Percentiles rank a stretch among this genome's conserved stretches.
These are phyloP conservation scores for Ambrosia artemisiifolia DNA, from an alignment of 129 eudicot species.

Conservation along the genomic window DNA sequence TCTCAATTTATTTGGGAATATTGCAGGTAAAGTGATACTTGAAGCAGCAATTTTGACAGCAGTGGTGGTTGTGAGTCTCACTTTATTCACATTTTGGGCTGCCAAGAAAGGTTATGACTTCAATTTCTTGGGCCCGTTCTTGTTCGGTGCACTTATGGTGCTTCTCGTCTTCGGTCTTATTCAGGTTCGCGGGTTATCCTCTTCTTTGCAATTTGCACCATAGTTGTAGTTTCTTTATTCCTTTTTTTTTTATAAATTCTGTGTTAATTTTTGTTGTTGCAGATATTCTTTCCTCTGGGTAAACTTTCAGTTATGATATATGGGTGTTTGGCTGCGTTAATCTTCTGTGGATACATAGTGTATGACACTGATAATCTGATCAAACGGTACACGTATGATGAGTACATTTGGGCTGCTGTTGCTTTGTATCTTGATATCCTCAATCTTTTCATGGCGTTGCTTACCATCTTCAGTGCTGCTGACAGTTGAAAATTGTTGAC, in stretches of 20 bases:
- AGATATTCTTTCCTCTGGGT: constrained; percentile 63
- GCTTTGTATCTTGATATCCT: constrained; percentile 52
- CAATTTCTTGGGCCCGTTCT: constrained; percentile 78
- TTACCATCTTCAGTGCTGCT: constrained; percentile 48
- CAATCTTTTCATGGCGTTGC: constrained; percentile 56
- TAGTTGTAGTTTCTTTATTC: background rate
- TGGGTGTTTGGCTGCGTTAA: constrained; percentile 54
- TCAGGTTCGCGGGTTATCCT: constrained; percentile 43
- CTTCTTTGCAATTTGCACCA: background rate
- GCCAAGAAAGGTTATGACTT: constrained; percentile 79
- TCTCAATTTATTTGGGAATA: background rate
- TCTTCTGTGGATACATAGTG: constrained; percentile 66
- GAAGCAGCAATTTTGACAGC: constrained; percentile 70
- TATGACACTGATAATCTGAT: constrained; percentile 64
- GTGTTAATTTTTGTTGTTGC: constrained; percentile 5
- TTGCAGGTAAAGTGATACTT: constrained; percentile 68
- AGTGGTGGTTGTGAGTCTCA: constrained; percentile 69
- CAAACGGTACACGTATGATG: constrained; percentile 54
- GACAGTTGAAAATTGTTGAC: constrained; percentile 27
- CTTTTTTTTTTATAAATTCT: background rate
- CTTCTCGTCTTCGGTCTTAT: constrained; percentile 54
- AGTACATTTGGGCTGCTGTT: constrained; percentile 74
- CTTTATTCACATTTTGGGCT: constrained; percentile 83
- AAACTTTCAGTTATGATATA: constrained; percentile 51
- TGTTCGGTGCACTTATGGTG: constrained; percentile 66